phyloP scores from a whole-genome alignment of 2,329 filamentous ascomycete species.

The Clonostachys solani region DNA sequence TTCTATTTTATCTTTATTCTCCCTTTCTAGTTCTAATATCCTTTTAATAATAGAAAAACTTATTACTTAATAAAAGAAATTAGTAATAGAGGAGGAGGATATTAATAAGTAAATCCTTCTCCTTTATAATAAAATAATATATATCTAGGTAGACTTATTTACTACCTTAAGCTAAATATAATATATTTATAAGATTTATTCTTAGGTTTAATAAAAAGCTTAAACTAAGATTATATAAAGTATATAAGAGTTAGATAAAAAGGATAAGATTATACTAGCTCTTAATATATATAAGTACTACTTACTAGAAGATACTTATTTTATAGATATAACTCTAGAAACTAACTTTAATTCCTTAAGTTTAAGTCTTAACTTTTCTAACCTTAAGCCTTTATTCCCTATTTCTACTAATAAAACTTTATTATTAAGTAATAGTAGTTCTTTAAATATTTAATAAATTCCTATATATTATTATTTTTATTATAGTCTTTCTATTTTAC shows the following conservation, averaged over 20 bases:
- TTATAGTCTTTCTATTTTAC: slow-evolving; percentile 11
- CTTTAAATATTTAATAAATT: slow-evolving; percentile 8
- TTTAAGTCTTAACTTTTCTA: slow-evolving; percentile 9
- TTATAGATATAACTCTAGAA: slow-evolving; percentile 1
- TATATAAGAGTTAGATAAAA: not conserved
- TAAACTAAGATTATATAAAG: not conserved
- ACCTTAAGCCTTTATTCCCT: slow-evolving; percentile 6
- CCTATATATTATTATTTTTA: slow-evolving; percentile 7
- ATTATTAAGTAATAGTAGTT: slow-evolving; percentile 8
- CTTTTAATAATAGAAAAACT: not conserved
- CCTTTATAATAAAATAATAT: not conserved
- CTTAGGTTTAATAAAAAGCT: not conserved
- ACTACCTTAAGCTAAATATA: not conserved
- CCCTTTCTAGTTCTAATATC: not conserved
- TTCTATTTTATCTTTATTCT: not conserved
- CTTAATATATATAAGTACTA: not conserved
- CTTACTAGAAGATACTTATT: not conserved
- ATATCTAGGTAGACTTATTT: not conserved
- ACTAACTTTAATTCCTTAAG: slow-evolving; percentile 1
- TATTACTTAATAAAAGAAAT: not conserved
- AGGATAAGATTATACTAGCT: not conserved
- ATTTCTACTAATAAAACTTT: slow-evolving; percentile 4
- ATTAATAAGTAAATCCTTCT: no score
- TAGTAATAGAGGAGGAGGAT: no score
- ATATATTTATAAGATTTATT: slow-evolving; percentile 1